phyloP scores from a whole-genome alignment of 805 yeast species.

The Kluyveromyces nonfermentans region DNA sequence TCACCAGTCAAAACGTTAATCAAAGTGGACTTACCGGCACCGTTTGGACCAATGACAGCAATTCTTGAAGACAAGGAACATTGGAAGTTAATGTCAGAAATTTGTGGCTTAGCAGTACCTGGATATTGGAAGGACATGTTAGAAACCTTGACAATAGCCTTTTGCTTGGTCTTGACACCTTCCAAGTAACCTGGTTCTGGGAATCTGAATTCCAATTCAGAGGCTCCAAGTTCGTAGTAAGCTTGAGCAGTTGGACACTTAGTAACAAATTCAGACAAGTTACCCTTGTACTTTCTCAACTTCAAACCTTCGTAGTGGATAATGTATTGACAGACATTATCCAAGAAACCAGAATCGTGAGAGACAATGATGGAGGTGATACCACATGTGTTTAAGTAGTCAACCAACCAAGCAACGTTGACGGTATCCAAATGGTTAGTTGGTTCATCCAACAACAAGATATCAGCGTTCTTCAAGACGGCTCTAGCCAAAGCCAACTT shows the following conservation, averaged over 20 bases:
- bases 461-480: slow-evolving; percentile 96
- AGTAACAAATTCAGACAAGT: slow-evolving; percentile 97
- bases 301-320: slow-evolving; percentile 99
- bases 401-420: slow-evolving; percentile 98
- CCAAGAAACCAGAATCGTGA: slow-evolving; percentile 99
- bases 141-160: slow-evolving; percentile 97
- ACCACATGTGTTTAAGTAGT: slow-evolving; percentile 98
- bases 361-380: slow-evolving; percentile 97
- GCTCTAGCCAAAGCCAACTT: slow-evolving; percentile 99
- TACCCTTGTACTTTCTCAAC: slow-evolving; percentile 99
- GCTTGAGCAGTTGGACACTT: slow-evolving; percentile 98
- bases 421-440: slow-evolving; percentile 99
- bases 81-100: slow-evolving; percentile 88
- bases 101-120: slow-evolving; percentile 96
- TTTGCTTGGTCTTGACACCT: slow-evolving; percentile 99
- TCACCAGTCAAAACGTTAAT: slow-evolving; percentile 99
- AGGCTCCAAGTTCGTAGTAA: slow-evolving; percentile 97
- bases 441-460: slow-evolving; percentile 97
- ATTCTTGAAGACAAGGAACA: slow-evolving; percentile 98
- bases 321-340: slow-evolving; percentile 94
- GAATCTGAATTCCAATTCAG: slow-evolving; percentile 93
- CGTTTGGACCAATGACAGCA: slow-evolving; percentile 99
- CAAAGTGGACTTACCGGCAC: slow-evolving; percentile 99
- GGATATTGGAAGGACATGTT: slow-evolving; percentile 99
- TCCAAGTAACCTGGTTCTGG: slow-evolving; percentile 99